A percentile compares a stretch with the other conserved stretches of the same genome.
Conservation (phyloP, 2,329 filamentous ascomycete genomes). For the Aspergillus clavatus region DNA sequence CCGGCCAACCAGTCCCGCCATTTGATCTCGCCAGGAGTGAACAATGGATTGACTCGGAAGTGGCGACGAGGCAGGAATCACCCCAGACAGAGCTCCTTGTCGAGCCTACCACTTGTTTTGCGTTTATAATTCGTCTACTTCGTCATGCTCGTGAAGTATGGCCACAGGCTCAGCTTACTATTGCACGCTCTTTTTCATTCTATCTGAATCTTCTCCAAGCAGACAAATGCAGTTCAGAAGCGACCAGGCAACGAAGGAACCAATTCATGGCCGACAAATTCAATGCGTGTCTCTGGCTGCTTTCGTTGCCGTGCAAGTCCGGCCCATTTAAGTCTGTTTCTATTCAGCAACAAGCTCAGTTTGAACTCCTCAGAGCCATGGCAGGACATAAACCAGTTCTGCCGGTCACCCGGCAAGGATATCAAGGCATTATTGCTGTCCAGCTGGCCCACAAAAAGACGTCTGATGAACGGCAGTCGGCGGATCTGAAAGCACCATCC, state of each 20-base stretch:
- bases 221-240: slow-evolving; percentile 3
- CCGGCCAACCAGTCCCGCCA: slow-evolving; percentile 19
- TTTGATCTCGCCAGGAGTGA: not conserved
- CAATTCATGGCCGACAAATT: slow-evolving; percentile 40
- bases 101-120: slow-evolving; percentile 31
- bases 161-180: slow-evolving; percentile 43
- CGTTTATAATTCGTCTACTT: slow-evolving; percentile 45
- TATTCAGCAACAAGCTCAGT: slow-evolving; percentile 54
- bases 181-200: slow-evolving; percentile 38
- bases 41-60: slow-evolving; percentile 1
- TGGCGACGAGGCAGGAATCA: not conserved
- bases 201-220: slow-evolving; percentile 24
- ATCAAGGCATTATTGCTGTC: slow-evolving; percentile 51
- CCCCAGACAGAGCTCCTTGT: slow-evolving; percentile 14
- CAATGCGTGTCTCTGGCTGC: slow-evolving; percentile 46
- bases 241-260: slow-evolving; percentile 10
- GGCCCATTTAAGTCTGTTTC: slow-evolving; percentile 47
- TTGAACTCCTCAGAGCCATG: slow-evolving; percentile 55
- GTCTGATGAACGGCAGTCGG: slow-evolving; percentile 52
- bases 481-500: slow-evolving; percentile 53
- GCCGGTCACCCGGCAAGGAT: slow-evolving; percentile 54
- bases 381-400: slow-evolving; percentile 50
- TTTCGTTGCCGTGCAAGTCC: slow-evolving; percentile 46
- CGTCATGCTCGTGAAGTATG: slow-evolving; percentile 48
- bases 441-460: slow-evolving; percentile 58